These are phyloP conservation scores for Coccomyxa subellipsoidea DNA, from an alignment of 163 green algal genomes.

Conservation along the genomic window DNA sequence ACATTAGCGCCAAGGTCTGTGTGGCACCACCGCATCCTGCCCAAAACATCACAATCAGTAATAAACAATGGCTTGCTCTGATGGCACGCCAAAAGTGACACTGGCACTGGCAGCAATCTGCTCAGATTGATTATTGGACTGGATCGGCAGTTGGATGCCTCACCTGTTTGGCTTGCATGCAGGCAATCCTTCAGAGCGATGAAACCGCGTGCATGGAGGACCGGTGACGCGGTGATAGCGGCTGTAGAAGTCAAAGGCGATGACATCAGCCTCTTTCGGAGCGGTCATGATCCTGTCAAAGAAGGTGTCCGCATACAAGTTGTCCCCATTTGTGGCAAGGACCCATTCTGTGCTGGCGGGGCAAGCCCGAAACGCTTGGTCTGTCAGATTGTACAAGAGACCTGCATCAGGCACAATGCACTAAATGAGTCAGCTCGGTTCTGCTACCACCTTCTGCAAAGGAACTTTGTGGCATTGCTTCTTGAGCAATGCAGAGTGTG, in stretches of 20 bases:
- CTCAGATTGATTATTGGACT: background rate
- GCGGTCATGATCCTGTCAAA: background rate
- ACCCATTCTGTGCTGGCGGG: constrained; percentile 60
- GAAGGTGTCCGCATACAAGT: constrained; percentile 59
- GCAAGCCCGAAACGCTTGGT: constrained; percentile 73
- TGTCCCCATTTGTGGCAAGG: constrained; percentile 85
- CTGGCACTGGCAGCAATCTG: background rate
- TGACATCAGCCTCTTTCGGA: constrained; percentile 40
- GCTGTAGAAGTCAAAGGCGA: constrained; percentile 85
- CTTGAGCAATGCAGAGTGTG: background rate
- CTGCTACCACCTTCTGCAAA: constrained; percentile 20
- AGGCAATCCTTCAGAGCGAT: constrained; percentile 17
- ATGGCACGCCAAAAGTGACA: background rate
- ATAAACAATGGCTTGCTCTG: background rate
- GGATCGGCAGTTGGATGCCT: background rate
- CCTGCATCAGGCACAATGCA: constrained; percentile 8
- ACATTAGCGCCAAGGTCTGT: constrained; percentile 75
- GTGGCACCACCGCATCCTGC: constrained; percentile 73
- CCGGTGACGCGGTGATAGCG: constrained; percentile 73
- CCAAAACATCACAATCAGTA: background rate
- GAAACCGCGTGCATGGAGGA: constrained; percentile 66
- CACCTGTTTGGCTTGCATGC: constrained; percentile 71
- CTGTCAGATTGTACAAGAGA: constrained; percentile 81
- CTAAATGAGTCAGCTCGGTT: background rate
- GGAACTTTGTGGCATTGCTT: background rate